Evolutionary conservation across 306 rosid genomes (phyloP).

Genomic region (Neltuma alba): DNA sequence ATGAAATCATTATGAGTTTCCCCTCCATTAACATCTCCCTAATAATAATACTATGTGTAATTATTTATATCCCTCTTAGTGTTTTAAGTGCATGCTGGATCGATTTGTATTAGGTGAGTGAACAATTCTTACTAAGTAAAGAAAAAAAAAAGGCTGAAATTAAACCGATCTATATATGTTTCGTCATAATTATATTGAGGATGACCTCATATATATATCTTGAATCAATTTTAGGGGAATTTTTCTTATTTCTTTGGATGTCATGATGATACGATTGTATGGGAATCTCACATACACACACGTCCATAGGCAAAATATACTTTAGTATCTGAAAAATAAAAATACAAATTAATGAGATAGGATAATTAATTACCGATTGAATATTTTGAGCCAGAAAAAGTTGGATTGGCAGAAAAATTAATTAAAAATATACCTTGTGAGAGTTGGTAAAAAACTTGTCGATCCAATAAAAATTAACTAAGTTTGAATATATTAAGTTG

Average conservation of each 20-base stretch:
- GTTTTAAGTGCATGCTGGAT: neutral
- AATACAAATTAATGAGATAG: neutral
- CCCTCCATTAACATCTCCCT: conserved; percentile 29
- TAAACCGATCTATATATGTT: neutral
- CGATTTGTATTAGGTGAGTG: neutral
- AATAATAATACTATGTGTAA: neutral
- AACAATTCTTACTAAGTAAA: too few relatives aligned
- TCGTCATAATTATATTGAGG: neutral
- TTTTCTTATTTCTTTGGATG: neutral
- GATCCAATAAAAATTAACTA: neutral
- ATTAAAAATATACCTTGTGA: neutral
- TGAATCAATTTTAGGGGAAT: neutral
- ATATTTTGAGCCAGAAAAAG: neutral
- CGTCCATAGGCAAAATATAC: neutral
- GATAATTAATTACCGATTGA: neutral
- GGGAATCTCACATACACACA: too few relatives aligned
- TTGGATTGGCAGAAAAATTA: neutral
- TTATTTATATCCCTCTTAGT: neutral
- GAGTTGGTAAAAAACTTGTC: neutral
- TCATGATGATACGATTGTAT: too few relatives aligned
- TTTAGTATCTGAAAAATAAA: neutral
- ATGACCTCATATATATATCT: neutral
- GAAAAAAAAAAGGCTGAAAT: neutral
- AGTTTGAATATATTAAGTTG: neutral
- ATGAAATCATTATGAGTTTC: conserved; percentile 37